Base-by-base conservation (phyloP, 192 early-diverging fungal species). In the Coemansia sp. region DNA sequence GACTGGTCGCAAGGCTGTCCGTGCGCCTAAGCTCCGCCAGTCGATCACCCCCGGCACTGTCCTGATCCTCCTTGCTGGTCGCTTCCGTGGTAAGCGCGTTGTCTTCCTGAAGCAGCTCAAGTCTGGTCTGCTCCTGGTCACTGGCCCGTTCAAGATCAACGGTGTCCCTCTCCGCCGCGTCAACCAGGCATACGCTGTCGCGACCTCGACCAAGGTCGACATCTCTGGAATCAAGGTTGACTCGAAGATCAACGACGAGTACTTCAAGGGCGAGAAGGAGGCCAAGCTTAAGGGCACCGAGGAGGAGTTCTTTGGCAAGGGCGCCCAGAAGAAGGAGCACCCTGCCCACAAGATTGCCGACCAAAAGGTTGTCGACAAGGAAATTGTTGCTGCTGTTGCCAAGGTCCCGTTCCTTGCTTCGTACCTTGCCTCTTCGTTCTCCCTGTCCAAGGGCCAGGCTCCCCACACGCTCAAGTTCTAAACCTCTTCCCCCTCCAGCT, bases 141-240 rank as follows among this genome's bases (percentile, higher is more conserved):
- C 95, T 60, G 97, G 97, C 42, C 97, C 97, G 60, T 94, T 91
- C 90, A 92, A 93, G 87, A 76, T 96, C 84, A 99, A 99, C 89
- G 97, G 97, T 71, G 93, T 99, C 59, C 97, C 97, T 38, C 84
- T 99, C 61, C 87, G 92, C 64, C 92, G 97, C 53, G 94, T 99
- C 75, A 94, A 97, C 92, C 95, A 97, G 87, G 94, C 96, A 65
- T 99, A 96, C 84, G 97, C 94, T 70, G 91, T 98, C 81, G 96
- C 96, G 72, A 99, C 96, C 74, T 98, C 97, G 71, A 98, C 97
- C 87, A 98, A 96, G 87, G 72, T 99, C 57, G 94, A 99, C 72
- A 55, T 99, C 56, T 83, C 88, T 61, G 82, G 81, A 64, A 84
- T 88, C 77, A 83, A 85, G 72, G 86, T 88, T 56, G 67, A 69